Base-by-base conservation (phyloP, 345 rosid species). In the Sapria himalayana region DNA sequence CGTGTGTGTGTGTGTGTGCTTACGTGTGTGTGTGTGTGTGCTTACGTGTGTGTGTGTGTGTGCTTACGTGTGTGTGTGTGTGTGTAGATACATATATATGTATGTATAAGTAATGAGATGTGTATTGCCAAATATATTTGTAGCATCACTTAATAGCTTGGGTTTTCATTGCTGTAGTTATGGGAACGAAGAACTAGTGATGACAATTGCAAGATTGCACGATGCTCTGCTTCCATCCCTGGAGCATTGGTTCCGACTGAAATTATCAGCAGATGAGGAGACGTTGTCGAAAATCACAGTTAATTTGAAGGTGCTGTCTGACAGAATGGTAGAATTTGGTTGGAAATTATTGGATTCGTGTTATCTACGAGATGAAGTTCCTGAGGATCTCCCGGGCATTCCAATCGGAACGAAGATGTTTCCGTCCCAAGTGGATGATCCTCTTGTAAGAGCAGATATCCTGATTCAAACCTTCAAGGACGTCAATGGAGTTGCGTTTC, bases 401-500 rank as follows among this genome's bases (percentile, higher is more conserved):
- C 71, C 78, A 49, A 43, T 70, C 33, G 46, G 60, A 39, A 58
- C 85, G 19, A 82, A 82, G 70, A 79, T 89, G 52, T 73, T 78
- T 48, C 93, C 98, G 1, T 79, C 93, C 31, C 76, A 69, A 31
- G 73, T 89, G 13, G 94, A 82, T 57, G 94, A 89, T 61, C 98
- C 98, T 37, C 41, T 76, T 47, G 54, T 89, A 46, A 72, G 98
- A 55, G 72, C 77, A 45, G 93, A 89, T 55, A 73, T 89, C 50
- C 50, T 89, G 51, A 57, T 89, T 44, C 91, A 82, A 64, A 72
- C 81, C 39, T 54, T 82, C 41, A 58, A 72, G 64, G 93, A 89
- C 59, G 63, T 89, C 36, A 63, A 64, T 60, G 92, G 70, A 56
- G 51, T 72, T 44, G 48, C 64, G 21, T 72, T 82, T 43, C 84